A percentile compares a stretch with the other conserved stretches of the same genome.
phyloP scores from a whole-genome alignment of 176 grass and related monocot species.

The Avena atlantica region DNA sequence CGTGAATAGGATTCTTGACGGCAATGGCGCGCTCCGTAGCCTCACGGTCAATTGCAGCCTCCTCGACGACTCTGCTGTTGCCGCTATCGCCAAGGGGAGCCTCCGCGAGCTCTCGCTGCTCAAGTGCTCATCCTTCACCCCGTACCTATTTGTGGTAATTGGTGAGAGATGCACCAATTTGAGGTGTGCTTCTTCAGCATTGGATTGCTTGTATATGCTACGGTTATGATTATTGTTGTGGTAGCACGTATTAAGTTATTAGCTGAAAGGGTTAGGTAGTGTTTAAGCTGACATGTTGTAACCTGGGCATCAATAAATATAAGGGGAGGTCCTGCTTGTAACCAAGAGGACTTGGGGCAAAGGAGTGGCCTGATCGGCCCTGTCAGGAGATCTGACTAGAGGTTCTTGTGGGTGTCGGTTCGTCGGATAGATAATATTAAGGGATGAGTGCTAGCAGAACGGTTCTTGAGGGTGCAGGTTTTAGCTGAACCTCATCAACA shows the following conservation, averaged over 20 bases:
- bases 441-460: background rate
- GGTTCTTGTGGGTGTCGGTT: background rate
- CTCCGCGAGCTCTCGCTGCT: slow-evolving; percentile 75
- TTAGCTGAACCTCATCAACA: background rate
- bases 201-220: background rate
- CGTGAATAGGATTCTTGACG: slow-evolving; percentile 59
- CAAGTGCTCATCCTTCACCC: slow-evolving; percentile 70
- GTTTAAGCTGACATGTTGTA: background rate
- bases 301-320: no score
- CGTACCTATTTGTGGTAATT: slow-evolving; percentile 60
- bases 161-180: slow-evolving; percentile 65
- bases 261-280: background rate
- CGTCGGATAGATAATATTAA: background rate
- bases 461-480: background rate
- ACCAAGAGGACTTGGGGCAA: background rate
- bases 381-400: background rate
- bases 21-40: slow-evolving; percentile 56
- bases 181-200: slow-evolving; percentile 53
- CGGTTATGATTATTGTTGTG: background rate
- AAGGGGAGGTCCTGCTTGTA: no score
- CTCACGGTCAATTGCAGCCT: slow-evolving; percentile 75
- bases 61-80: slow-evolving; percentile 64
- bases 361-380: background rate
- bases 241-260: background rate
- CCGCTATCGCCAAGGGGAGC: slow-evolving; percentile 64